Percentiles rank a stretch among this genome's conserved stretches.
Conservation (phyloP, 306 rosid species). For the Sindora glabra region DNA sequence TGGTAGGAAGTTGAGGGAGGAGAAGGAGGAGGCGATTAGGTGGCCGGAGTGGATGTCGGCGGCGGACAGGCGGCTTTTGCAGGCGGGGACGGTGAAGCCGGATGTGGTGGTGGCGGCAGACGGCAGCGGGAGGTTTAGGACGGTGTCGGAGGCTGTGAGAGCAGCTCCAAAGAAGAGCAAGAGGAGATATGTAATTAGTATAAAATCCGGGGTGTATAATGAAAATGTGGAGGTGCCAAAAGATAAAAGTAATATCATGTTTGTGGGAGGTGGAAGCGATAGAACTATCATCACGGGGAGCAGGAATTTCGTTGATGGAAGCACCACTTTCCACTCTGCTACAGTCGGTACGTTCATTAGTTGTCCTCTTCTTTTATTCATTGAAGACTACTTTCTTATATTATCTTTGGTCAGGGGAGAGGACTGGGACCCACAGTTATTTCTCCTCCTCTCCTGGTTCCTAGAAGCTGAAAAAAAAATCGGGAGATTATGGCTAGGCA, state of each 20-base stretch:
- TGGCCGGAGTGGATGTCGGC: slow-evolving; percentile 75
- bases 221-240: slow-evolving; percentile 62
- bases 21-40: background rate
- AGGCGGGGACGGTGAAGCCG: slow-evolving; percentile 26
- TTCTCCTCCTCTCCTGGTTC: too few species aligned
- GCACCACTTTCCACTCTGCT: slow-evolving; percentile 72
- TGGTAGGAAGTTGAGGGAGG: slow-evolving; percentile 15
- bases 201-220: slow-evolving; percentile 61
- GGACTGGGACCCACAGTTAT: too few species aligned
- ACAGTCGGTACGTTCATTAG: slow-evolving; percentile 44
- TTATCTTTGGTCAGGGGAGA: background rate
- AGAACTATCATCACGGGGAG: slow-evolving; percentile 62
- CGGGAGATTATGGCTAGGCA: too few species aligned
- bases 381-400: background rate
- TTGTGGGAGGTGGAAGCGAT: slow-evolving; percentile 54
- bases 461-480: too few species aligned
- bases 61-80: slow-evolving; percentile 48
- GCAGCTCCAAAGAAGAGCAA: slow-evolving; percentile 52
- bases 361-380: background rate
- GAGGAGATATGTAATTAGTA: slow-evolving; percentile 44
- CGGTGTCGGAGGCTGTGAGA: slow-evolving; percentile 60
- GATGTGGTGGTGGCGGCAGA: slow-evolving; percentile 65
- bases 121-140: slow-evolving; percentile 52
- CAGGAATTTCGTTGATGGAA: slow-evolving; percentile 61
- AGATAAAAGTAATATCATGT: slow-evolving; percentile 60